Conservation (phyloP, 148 eudicot species). For the Hydrangea macrophylla region DNA sequence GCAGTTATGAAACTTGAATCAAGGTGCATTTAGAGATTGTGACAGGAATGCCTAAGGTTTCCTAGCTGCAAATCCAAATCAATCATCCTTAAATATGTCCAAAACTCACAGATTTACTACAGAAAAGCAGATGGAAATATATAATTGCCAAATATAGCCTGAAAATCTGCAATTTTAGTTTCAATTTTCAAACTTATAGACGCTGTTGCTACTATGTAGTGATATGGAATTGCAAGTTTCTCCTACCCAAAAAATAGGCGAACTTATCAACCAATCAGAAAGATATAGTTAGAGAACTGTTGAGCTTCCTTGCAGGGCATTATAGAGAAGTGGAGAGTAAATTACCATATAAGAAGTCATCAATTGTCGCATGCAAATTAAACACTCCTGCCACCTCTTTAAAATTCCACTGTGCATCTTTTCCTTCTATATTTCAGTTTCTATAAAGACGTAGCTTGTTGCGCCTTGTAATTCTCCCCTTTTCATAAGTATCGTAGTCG, state of each 20-base stretch:
- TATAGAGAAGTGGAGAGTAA: neutral
- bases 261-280: neutral
- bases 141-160: neutral
- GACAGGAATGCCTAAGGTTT: neutral
- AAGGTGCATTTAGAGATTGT: neutral
- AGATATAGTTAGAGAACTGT: neutral
- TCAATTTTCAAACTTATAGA: neutral
- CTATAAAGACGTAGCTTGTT: neutral
- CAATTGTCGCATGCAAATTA: no score
- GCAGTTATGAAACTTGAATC: neutral
- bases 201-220: neutral
- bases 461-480: neutral
- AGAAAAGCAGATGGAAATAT: neutral
- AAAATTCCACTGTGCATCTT: no score
- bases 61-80: neutral
- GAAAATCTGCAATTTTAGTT: neutral
- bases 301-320: neutral
- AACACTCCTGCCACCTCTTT: no score
- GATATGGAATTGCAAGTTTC: neutral
- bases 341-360: neutral
- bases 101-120: neutral
- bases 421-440: neutral
- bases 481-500: neutral
- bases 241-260: no score
- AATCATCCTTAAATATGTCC: neutral